phyloP scores from a whole-genome alignment of 306 rosid species.

The Fragaria vesca region DNA sequence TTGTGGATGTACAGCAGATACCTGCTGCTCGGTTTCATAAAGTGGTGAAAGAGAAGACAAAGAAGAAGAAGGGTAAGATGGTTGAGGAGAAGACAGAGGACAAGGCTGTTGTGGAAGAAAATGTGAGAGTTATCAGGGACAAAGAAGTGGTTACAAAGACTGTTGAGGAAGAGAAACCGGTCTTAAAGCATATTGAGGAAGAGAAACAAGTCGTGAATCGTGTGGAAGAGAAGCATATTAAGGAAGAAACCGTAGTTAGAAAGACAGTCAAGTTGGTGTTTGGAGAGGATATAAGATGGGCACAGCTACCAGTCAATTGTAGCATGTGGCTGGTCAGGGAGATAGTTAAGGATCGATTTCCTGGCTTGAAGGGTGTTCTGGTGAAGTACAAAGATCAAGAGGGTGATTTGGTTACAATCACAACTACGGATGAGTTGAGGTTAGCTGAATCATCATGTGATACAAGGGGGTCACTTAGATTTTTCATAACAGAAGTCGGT shows the following conservation, averaged over 20 bases:
- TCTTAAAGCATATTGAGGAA: constrained; percentile 30
- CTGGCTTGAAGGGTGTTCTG: constrained; percentile 76
- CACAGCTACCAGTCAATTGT: constrained; percentile 66
- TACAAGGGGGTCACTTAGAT: constrained; percentile 54
- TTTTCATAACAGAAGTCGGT: constrained; percentile 56
- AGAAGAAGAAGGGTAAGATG: constrained; percentile 54
- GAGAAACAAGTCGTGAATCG: constrained; percentile 24
- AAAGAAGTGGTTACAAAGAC: constrained; percentile 35
- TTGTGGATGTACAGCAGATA: constrained; percentile 40
- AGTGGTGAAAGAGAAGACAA: constrained; percentile 59
- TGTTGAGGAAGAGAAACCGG: constrained; percentile 40
- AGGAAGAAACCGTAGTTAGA: constrained; percentile 42
- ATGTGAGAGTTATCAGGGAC: constrained; percentile 37
- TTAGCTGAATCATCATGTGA: constrained; percentile 57
- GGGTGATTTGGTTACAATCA: constrained; percentile 91
- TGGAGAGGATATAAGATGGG: constrained; percentile 93
- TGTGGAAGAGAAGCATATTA: constrained; percentile 27
- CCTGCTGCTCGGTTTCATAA: constrained; percentile 40
- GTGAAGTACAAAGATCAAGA: constrained; percentile 80
- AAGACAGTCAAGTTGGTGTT: constrained; percentile 83
- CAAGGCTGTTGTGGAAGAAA: constrained; percentile 48
- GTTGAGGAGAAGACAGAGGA: constrained; percentile 47
- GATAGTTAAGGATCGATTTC: constrained; percentile 62
- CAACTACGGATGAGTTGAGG: constrained; percentile 66
- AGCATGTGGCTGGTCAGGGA: constrained; percentile 62